Evolutionary conservation across 2,329 filamentous ascomycete species (phyloP).

Genomic region (Setomelanomma holmii): DNA sequence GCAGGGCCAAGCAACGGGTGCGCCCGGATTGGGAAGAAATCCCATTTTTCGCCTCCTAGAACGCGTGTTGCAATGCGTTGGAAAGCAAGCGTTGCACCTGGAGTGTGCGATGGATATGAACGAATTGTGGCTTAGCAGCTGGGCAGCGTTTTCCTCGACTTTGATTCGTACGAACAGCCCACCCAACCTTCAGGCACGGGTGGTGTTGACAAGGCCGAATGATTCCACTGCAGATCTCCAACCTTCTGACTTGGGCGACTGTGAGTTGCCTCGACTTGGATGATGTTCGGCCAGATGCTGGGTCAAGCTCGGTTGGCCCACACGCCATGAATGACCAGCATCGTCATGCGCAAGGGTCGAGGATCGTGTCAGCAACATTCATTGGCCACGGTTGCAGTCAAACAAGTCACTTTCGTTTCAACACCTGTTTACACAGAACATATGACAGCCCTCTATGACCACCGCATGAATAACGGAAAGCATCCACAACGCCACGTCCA

Average conservation of each 20-base stretch:
- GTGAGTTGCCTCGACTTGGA: conserved; percentile 10
- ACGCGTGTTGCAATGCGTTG: conserved; percentile 28
- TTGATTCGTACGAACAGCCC: conserved; percentile 6
- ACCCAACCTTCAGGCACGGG: conserved; percentile 8
- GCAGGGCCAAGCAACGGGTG: conserved; percentile 5
- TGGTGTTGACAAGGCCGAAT: background rate
- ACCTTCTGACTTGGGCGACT: conserved; percentile 12
- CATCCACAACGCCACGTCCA: conserved; percentile 12
- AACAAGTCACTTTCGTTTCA: conserved; percentile 36
- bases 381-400: conserved; percentile 23
- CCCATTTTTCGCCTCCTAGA: conserved; percentile 25
- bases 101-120: background rate
- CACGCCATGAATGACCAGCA: conserved; percentile 24
- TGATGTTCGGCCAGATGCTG: conserved; percentile 20
- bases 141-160: conserved; percentile 11
- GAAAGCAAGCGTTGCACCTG: conserved; percentile 21
- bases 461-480: conserved; percentile 24
- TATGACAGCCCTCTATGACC: conserved; percentile 22
- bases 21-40: conserved; percentile 13
- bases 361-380: conserved; percentile 2
- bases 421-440: conserved; percentile 28
- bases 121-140: conserved; percentile 22
- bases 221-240: conserved; percentile 2
- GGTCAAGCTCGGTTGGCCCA: conserved; percentile 7
- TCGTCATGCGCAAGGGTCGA: conserved; percentile 29